Evolutionary conservation across 352 stramenopile genomes (phyloP).

Genomic region (Elongisporangium anandrum): DNA sequence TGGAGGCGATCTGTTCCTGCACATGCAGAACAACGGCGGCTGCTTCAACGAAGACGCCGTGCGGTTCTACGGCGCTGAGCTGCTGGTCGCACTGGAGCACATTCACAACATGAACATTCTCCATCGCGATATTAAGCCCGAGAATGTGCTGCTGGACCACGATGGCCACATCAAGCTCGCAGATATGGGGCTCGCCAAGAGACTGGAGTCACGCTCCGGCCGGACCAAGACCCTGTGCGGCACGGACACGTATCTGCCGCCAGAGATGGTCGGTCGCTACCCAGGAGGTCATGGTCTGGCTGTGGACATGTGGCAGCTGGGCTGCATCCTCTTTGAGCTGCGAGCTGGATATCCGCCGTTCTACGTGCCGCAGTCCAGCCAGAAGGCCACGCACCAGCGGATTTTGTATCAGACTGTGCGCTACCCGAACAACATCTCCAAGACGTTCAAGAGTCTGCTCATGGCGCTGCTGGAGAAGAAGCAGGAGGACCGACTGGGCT

Average conservation of each 20-base stretch:
- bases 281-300: slow-evolving; percentile 76
- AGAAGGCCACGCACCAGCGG: slow-evolving; percentile 87
- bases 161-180: slow-evolving; percentile 90
- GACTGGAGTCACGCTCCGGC: slow-evolving; percentile 58
- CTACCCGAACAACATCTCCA: slow-evolving; percentile 82
- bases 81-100: slow-evolving; percentile 80
- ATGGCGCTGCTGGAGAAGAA: slow-evolving; percentile 75
- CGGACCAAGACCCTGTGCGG: slow-evolving; percentile 89
- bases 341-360: slow-evolving; percentile 89
- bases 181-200: slow-evolving; percentile 91
- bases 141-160: slow-evolving; percentile 87
- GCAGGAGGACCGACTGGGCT: slow-evolving; percentile 73
- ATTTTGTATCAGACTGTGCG: slow-evolving; percentile 86
- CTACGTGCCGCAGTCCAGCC: slow-evolving; percentile 87
- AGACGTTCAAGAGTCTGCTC: slow-evolving; percentile 71
- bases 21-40: slow-evolving; percentile 85
- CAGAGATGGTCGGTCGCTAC: slow-evolving; percentile 84
- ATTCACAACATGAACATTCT: slow-evolving; percentile 92
- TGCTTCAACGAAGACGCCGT: slow-evolving; percentile 75
- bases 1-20: slow-evolving; percentile 93
- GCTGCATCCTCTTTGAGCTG: slow-evolving; percentile 93
- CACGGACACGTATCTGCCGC: slow-evolving; percentile 87
- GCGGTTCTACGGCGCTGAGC: slow-evolving; percentile 81
- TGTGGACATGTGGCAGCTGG: slow-evolving; percentile 94
- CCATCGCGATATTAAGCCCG: slow-evolving; percentile 92